Percentiles rank a stretch among this genome's conserved stretches.
phyloP scores from a whole-genome alignment of 1,139 yeast species.

The Eremothecium cymbalariae region DNA sequence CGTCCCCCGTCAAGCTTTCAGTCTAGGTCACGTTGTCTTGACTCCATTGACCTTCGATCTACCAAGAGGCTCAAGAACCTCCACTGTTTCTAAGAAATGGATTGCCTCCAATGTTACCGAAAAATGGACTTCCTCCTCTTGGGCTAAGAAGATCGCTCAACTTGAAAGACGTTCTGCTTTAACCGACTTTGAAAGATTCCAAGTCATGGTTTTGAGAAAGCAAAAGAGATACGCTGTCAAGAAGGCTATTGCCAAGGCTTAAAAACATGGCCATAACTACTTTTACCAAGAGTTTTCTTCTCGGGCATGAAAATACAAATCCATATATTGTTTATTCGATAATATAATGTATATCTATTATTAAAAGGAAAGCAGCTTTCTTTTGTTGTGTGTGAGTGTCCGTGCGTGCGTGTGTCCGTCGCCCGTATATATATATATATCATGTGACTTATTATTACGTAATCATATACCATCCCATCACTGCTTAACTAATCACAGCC shows the following conservation, averaged over 20 bases:
- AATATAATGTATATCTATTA: constrained; percentile 16
- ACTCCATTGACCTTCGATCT: constrained; percentile 85
- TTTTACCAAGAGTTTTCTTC: constrained; percentile 7
- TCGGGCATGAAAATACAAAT: constrained; percentile 10
- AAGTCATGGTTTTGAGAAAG: constrained; percentile 93
- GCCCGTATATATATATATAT: too few relatives aligned
- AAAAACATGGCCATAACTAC: constrained; percentile 31
- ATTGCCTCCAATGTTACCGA: constrained; percentile 78
- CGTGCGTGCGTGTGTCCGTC: too few relatives aligned
- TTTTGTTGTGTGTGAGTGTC: too few relatives aligned
- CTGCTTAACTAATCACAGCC: too few relatives aligned
- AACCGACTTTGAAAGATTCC: constrained; percentile 99
- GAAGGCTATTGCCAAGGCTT: constrained; percentile 87
- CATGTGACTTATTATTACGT: too few relatives aligned
- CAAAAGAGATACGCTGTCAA: constrained; percentile 93
- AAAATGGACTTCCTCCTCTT: constrained; percentile 87
- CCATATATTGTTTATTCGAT: constrained; percentile 13
- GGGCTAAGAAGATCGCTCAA: constrained; percentile 98
- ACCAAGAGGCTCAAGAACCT: constrained; percentile 92
- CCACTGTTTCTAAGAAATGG: constrained; percentile 87
- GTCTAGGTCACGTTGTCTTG: constrained; percentile 81
- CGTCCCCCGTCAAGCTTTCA: constrained; percentile 85
- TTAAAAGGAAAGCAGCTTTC: too few relatives aligned
- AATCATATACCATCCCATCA: too few relatives aligned
- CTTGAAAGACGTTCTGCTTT: constrained; percentile 88